Percentiles rank a stretch among this genome's conserved stretches.
phyloP scores from a whole-genome alignment of 257 asterid species.

The Petrea volubilis region DNA sequence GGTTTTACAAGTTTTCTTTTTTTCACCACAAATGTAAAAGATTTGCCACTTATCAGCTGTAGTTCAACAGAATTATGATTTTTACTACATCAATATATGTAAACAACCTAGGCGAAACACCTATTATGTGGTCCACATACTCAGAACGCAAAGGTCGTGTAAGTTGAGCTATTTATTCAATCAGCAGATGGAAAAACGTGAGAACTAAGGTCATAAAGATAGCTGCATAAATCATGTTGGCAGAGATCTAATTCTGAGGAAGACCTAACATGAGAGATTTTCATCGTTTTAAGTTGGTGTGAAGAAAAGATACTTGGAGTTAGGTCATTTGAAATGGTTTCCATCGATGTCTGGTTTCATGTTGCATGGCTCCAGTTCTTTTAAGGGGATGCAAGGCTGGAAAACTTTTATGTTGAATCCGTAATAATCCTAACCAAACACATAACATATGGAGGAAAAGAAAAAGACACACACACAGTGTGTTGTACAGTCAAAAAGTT shows the following conservation, averaged over 20 bases:
- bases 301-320: neutral
- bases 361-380: neutral
- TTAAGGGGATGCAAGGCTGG: neutral
- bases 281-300: neutral
- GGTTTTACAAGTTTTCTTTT: neutral
- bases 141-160: neutral
- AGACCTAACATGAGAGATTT: neutral
- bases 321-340: neutral
- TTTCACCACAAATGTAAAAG: neutral
- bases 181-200: neutral
- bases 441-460: neutral
- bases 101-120: too few relatives aligned
- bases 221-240: neutral
- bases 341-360: neutral
- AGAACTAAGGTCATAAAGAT: too few relatives aligned
- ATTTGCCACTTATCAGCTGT: constrained; percentile 2
- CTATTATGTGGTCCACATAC: too few relatives aligned
- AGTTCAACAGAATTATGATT: neutral
- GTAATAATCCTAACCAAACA: neutral
- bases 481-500: too few relatives aligned
- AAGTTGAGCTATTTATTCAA: neutral
- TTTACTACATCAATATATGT: neutral
- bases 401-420: neutral
- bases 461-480: too few relatives aligned
- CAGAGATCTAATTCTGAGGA: neutral